Evolutionary conservation across 768 basidiomycete species (phyloP).

Genomic region (Psilocybe cubensis): DNA sequence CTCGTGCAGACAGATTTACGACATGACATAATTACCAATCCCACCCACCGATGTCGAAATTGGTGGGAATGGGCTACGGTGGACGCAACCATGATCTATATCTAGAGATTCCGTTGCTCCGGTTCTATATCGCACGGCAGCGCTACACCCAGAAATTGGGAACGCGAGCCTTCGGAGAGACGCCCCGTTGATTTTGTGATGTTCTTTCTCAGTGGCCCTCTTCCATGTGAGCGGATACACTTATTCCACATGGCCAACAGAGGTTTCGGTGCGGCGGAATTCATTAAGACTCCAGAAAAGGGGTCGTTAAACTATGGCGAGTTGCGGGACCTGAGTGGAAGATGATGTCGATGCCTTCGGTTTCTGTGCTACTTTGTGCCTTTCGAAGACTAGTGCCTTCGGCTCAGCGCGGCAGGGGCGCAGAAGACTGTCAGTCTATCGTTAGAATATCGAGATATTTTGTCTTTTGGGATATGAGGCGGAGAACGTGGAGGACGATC

Average conservation of each 20-base stretch:
- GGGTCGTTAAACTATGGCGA: neutral
- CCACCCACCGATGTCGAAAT: conserved; percentile 1
- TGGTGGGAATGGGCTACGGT: neutral
- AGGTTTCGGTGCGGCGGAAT: neutral
- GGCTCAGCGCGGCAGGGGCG: neutral
- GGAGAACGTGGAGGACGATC: neutral
- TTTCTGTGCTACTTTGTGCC: neutral
- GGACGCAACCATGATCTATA: neutral
- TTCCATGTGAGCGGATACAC: neutral
- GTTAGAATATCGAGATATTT: neutral
- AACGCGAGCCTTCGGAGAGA: neutral
- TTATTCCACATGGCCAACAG: neutral
- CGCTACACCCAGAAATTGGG: neutral
- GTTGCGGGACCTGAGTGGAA: neutral
- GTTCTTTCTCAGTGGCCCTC: conserved; percentile 1
- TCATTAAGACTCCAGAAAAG: neutral
- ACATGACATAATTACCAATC: conserved; percentile 1
- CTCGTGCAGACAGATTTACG: neutral
- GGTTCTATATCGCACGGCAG: neutral
- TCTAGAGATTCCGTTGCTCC: conserved; percentile 6
- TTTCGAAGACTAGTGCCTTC: neutral
- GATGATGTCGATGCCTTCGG: neutral
- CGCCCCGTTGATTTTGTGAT: neutral
- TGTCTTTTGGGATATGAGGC: neutral
- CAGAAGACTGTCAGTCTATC: neutral